These are phyloP conservation scores for Didymella sp. DNA, from an alignment of 2,329 filamentous ascomycete species.

Conservation along the genomic window DNA sequence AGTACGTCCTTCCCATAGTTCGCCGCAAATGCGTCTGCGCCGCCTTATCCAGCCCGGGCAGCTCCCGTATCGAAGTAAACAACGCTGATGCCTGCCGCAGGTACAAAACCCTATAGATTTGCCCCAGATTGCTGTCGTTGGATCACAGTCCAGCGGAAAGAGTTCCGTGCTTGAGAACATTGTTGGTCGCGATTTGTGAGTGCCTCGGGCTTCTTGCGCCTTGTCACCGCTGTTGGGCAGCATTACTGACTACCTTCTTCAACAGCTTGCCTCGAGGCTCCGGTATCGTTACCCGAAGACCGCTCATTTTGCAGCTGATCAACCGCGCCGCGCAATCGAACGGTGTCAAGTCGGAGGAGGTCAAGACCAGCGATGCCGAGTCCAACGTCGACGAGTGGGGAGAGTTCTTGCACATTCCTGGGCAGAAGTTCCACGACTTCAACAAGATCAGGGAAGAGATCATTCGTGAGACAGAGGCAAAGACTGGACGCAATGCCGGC, in stretches of 20 bases:
- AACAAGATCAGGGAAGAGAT: slow-evolving; percentile 99
- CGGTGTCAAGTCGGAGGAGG: slow-evolving; percentile 68
- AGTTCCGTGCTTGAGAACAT: slow-evolving; percentile 99
- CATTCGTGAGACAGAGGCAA: slow-evolving; percentile 91
- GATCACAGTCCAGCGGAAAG: slow-evolving; percentile 98
- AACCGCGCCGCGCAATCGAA: slow-evolving; percentile 77
- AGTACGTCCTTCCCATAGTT: slow-evolving; percentile 57
- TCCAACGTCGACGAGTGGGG: slow-evolving; percentile 97
- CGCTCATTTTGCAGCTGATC: slow-evolving; percentile 96
- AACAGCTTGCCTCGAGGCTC: slow-evolving; percentile 90
- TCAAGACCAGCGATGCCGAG: slow-evolving; percentile 77
- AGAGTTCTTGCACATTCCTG: slow-evolving; percentile 97
- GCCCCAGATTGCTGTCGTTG: slow-evolving; percentile 96
- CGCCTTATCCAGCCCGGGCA: slow-evolving; percentile 6
- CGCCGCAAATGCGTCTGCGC: slow-evolving; percentile 3
- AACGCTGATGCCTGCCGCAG: slow-evolving; percentile 54
- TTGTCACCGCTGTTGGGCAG: slow-evolving; percentile 11
- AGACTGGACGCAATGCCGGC: slow-evolving; percentile 94
- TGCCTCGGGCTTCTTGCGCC: slow-evolving; percentile 28
- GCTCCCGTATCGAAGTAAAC: slow-evolving; percentile 17
- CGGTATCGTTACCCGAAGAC: slow-evolving; percentile 94
- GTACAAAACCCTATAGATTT: slow-evolving; percentile 99
- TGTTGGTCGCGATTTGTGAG: slow-evolving; percentile 97
- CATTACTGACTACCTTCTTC: slow-evolving; percentile 34
- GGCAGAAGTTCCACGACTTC: slow-evolving; percentile 97